Evolutionary conservation across 2,329 filamentous ascomycete genomes (phyloP), one percentile per base, ranked within the genome.

Genomic region (Calonectria pseudoreteaudii): DNA sequence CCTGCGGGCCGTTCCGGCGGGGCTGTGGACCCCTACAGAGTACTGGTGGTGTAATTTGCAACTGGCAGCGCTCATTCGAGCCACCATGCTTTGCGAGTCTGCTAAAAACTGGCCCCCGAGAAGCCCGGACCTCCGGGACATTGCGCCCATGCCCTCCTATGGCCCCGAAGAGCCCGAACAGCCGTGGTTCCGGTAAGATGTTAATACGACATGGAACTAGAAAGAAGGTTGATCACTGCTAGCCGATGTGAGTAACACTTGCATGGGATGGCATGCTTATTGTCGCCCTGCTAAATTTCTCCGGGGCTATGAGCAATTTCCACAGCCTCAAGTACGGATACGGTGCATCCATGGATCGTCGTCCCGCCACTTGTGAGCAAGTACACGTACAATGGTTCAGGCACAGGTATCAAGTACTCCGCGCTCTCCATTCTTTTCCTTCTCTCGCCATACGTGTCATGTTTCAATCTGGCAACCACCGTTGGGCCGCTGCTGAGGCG

Each of bases 1-100:
- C 53, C 69, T 75, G 77, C 78, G 78, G 78, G 72, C 78, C 78
- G 78, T 77, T 75, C 78, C 78, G 77, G 75, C 74, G 75, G 78
- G 71, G 71, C 75, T 23, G 71, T 69, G 71, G 71, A 66, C 50
- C 66, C 56, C n/a, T 44, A 49, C 38, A 14, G 20, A 13, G 36
- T 23, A 34, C 23, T 34, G 28, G 14, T 28, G 66, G 64, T 20
- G 64, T 44, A 49, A 38, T 38, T 44, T 66, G 56, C 56, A 34
- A 47, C 60, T 65, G 18, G 9, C 30, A 65, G 60, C 60, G 38
- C 50, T 49, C 31, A 56, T 68, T 49, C 66, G 50, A 68, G 65
- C 44, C 49, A 28, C 47, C 34, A 14, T 41, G 36, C 30, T 26
- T 41, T 9, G 36, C n/a, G 14, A 62, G 28, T 23, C 36, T 28